Evolutionary conservation across 1,139 yeast genomes (phyloP).

Genomic region (Yamadazyma taylorii): DNA sequence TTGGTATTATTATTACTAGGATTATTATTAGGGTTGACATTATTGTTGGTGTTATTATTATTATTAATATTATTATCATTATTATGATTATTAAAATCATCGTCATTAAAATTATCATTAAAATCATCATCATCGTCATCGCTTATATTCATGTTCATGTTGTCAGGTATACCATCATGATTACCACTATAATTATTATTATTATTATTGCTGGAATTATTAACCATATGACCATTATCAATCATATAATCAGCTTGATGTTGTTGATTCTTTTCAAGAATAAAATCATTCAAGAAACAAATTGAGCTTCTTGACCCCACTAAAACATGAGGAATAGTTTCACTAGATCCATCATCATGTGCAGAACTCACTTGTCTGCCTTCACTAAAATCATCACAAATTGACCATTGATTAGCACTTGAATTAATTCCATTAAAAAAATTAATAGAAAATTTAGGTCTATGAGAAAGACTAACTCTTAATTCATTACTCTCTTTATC

Average conservation of each 20-base stretch:
- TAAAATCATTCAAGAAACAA: slow-evolving; percentile 52
- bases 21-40: too few relatives aligned
- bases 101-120: slow-evolving; percentile 12
- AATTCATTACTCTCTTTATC: slow-evolving; percentile 49
- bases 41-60: slow-evolving; percentile 1
- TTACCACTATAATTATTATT: slow-evolving; percentile 18
- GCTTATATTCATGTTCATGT: too few relatives aligned
- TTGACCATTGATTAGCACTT: slow-evolving; percentile 70
- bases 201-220: slow-evolving; percentile 11
- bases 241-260: slow-evolving; percentile 17
- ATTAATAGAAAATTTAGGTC: slow-evolving; percentile 77
- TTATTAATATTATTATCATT: not conserved
- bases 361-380: slow-evolving; percentile 78
- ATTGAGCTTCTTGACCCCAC: slow-evolving; percentile 56
- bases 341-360: slow-evolving; percentile 55
- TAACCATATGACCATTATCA: slow-evolving; percentile 6
- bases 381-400: slow-evolving; percentile 80
- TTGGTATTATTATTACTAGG: not conserved
- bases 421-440: slow-evolving; percentile 54
- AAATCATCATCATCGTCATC: too few relatives aligned
- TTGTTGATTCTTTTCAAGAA: slow-evolving; percentile 41
- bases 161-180: slow-evolving; percentile 10
- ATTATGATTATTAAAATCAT: slow-evolving; percentile 8
- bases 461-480: slow-evolving; percentile 50
- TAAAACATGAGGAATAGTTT: slow-evolving; percentile 51